Evolutionary conservation across 208 protist genomes (phyloP).

Genomic region (Kentomonas sorsogonicus): DNA sequence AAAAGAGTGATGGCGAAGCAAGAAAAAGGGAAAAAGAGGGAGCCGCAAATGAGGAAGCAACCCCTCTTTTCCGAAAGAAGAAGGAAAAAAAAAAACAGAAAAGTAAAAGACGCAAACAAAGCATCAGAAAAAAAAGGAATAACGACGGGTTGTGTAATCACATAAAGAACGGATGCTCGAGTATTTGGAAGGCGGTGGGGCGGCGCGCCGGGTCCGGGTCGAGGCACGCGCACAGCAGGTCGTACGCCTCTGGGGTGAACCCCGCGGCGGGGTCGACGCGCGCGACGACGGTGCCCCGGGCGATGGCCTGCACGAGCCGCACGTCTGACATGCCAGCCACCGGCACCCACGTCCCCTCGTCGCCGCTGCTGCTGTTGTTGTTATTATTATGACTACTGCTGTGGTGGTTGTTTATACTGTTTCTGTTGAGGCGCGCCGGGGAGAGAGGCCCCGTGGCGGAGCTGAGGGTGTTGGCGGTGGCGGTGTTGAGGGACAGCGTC

Average conservation of each 20-base stretch:
- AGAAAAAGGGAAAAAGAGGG: conserved; percentile 4
- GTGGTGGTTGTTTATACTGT: background rate
- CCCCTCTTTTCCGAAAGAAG: background rate
- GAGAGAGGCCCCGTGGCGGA: too few species aligned
- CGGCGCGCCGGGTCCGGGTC: conserved; percentile 23
- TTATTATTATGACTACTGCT: background rate
- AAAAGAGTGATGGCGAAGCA: too few species aligned
- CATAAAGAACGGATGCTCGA: conserved; percentile 51
- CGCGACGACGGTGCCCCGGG: conserved; percentile 18
- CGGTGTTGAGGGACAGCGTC: too few species aligned
- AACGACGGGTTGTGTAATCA: background rate
- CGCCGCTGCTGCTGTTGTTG: background rate
- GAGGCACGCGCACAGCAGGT: conserved; percentile 39
- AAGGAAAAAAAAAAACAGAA: background rate
- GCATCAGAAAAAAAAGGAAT: background rate
- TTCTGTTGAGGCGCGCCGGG: too few species aligned
- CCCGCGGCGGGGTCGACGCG: background rate
- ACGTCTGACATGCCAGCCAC: conserved; percentile 13
- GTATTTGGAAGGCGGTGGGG: conserved; percentile 35
- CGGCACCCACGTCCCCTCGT: background rate
- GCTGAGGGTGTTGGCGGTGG: too few species aligned
- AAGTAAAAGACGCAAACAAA: background rate
- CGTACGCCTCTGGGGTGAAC: conserved; percentile 18
- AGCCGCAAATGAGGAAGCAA: background rate
- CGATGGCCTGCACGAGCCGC: conserved; percentile 28